Evolutionary conservation across 305 asterid genomes (phyloP).

Genomic region (Fraxinus latifolia): DNA sequence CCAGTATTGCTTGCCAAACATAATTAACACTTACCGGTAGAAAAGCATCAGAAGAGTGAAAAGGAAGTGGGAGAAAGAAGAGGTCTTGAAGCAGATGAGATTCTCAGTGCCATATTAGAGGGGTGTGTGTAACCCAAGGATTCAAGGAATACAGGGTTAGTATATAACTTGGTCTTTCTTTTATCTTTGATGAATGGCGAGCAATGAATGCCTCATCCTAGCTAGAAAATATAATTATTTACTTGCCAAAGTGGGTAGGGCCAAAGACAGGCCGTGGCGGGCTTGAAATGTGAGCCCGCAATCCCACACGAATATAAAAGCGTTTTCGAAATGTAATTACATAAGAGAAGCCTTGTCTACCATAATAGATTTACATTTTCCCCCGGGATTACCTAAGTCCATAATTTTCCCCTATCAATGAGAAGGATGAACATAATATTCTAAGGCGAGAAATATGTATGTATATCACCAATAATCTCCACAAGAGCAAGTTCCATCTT

Average conservation of each 20-base stretch:
- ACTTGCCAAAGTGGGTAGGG: background rate
- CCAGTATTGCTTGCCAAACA: no score
- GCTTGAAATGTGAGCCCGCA: no score
- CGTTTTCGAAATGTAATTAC: background rate
- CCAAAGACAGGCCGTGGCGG: background rate
- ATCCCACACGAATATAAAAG: background rate
- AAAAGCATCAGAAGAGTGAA: slow-evolving; percentile 72
- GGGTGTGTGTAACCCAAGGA: background rate
- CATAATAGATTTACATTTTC: background rate
- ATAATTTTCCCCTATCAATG: background rate
- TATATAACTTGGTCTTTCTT: slow-evolving; percentile 29
- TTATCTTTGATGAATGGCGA: slow-evolving; percentile 74
- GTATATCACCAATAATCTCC: slow-evolving; percentile 62
- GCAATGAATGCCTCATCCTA: slow-evolving; percentile 64
- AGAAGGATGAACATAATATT: background rate
- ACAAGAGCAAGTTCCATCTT: slow-evolving; percentile 75
- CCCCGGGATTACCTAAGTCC: background rate
- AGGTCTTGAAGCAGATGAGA: background rate
- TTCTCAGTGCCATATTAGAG: background rate
- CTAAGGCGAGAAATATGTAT: background rate
- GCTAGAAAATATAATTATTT: background rate
- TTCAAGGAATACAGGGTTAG: background rate
- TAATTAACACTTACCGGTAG: slow-evolving; percentile 36
- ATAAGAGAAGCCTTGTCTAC: background rate
- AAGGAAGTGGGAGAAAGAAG: slow-evolving; percentile 25